Percentiles rank a stretch among this genome's conserved stretches.
These are phyloP conservation scores for Tylopilus subfusipes DNA, from an alignment of 768 basidiomycete genomes.

Conservation along the genomic window DNA sequence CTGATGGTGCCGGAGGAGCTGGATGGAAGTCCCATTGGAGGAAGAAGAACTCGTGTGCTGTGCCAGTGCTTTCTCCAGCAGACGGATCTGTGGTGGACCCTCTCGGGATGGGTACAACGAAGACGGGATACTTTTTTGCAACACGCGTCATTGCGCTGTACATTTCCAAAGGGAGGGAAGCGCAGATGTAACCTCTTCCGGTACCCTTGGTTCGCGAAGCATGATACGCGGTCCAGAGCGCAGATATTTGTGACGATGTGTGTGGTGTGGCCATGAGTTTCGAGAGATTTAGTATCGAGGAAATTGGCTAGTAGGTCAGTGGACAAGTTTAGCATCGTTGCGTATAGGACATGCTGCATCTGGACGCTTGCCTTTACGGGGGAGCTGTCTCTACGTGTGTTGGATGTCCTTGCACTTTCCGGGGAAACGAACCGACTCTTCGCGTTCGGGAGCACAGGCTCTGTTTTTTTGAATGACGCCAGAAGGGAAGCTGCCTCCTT, in stretches of 20 bases:
- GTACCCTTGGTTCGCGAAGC: conserved; percentile 74
- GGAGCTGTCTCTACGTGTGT: conserved; percentile 56
- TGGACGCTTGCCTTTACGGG: conserved; percentile 54
- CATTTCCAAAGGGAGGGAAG: conserved; percentile 66
- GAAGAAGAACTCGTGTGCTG: conserved; percentile 75
- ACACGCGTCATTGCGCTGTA: conserved; percentile 68
- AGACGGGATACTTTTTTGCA: conserved; percentile 67
- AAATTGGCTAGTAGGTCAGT: conserved; percentile 59
- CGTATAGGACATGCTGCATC: not conserved
- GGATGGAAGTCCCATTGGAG: conserved; percentile 90
- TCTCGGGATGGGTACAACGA: conserved; percentile 80
- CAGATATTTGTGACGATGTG: conserved; percentile 67
- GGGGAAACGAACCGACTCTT: conserved; percentile 6
- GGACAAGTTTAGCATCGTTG: not conserved
- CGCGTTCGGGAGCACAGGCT: conserved; percentile 1
- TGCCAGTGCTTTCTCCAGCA: conserved; percentile 29
- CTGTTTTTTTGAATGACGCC: conserved; percentile 13
- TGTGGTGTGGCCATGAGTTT: conserved; percentile 66
- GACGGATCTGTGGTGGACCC: conserved; percentile 26
- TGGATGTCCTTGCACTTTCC: conserved; percentile 6
- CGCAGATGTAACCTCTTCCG: conserved; percentile 82
- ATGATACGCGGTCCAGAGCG: conserved; percentile 90
- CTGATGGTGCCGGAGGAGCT: conserved; percentile 55
- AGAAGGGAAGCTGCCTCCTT: conserved; percentile 15
- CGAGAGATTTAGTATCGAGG: conserved; percentile 73